Base-by-base conservation (phyloP, 1,139 yeast species). In the Keqinozyma sinolaborantium region DNA sequence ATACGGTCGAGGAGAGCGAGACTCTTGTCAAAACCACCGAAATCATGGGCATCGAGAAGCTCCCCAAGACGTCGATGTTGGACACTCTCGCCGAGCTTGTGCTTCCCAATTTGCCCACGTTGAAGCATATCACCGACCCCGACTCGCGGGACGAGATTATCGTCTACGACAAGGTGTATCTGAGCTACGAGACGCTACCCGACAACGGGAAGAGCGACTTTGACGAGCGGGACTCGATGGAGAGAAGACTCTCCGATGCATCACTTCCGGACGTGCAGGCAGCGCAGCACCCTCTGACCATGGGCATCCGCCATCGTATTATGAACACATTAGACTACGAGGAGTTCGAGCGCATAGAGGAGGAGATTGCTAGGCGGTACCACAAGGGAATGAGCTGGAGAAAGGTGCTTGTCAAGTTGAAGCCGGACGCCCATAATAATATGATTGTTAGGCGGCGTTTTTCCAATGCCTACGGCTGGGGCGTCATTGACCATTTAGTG, bases 401-500 rank as follows among this genome's bases (percentile, higher is more conserved):
- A 28, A 92, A 92, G 56, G 96, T 94, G 1, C 58, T 94, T 19
- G 97, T 90, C 1, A 77, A 78, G 30, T 61, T 94, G 36, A 78
- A 79, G 40, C 96, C 97, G 0, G 99, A 92, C 58, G 96, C 99
- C 0, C 99, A 92, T 51, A 92, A 92, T 51, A 94, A 90, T 48
- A 90, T 92, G 30, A 70, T 86, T 21, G 98, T 92, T 1, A 64
- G 99, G 41, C 68, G 99, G 46, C 63, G 90, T 39, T 92, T 86
- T 64, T 81, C 95, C 8, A 92, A 92, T 61, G 95, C 97, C 0
- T 88, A 83, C 58, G 99, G 99, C 1, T 90, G 97, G 96, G 88
- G 86, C 0, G 96, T 88, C 0, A 70, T 92, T 23, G 85, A 83
- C 32, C 97, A 92, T 56, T 48, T 92, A 41, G 85, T 83, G 16